phyloP scores from a whole-genome alignment of 2,329 filamentous ascomycete species.

The Pestalotiopsis sp. region DNA sequence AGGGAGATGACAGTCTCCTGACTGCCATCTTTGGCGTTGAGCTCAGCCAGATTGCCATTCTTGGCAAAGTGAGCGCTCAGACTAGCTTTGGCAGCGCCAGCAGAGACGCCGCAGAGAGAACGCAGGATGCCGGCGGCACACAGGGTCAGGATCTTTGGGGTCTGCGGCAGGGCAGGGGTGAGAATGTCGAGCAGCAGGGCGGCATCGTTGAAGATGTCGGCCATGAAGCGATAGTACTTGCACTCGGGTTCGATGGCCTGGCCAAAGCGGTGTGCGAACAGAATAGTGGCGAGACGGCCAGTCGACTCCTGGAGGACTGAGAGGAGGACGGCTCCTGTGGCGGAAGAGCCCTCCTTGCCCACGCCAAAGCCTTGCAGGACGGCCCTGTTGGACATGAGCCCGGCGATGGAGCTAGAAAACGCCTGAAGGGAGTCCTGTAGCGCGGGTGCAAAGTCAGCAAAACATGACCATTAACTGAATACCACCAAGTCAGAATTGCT shows the following conservation, averaged over 20 bases:
- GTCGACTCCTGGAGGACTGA: conserved; percentile 82
- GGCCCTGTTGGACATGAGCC: conserved; percentile 78
- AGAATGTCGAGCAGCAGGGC: conserved; percentile 86
- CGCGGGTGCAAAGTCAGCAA: conserved; percentile 7
- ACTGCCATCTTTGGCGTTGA: conserved; percentile 89
- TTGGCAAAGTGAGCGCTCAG: conserved; percentile 90
- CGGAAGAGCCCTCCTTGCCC: conserved; percentile 76
- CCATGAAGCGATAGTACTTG: conserved; percentile 85
- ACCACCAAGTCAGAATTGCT: conserved; percentile 13
- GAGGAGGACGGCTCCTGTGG: conserved; percentile 79
- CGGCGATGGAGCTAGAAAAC: conserved; percentile 81
- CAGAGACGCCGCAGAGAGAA: conserved; percentile 83
- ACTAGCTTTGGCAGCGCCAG: conserved; percentile 86
- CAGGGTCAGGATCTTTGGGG: conserved; percentile 52
- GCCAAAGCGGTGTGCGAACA: conserved; percentile 82
- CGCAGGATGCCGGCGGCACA: conserved; percentile 54
- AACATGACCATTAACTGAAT: not conserved
- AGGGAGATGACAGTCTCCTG: conserved; percentile 94
- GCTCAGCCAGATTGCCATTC: conserved; percentile 84
- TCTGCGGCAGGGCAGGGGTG: conserved; percentile 69
- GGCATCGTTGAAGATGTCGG: conserved; percentile 86
- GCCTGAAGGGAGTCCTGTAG: conserved; percentile 74
- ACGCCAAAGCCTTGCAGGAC: conserved; percentile 82
- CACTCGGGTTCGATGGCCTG: conserved; percentile 86
- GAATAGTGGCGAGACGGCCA: conserved; percentile 80